Conservation (phyloP, 257 asterid genomes). For the Solanum pimpinellifolium region DNA sequence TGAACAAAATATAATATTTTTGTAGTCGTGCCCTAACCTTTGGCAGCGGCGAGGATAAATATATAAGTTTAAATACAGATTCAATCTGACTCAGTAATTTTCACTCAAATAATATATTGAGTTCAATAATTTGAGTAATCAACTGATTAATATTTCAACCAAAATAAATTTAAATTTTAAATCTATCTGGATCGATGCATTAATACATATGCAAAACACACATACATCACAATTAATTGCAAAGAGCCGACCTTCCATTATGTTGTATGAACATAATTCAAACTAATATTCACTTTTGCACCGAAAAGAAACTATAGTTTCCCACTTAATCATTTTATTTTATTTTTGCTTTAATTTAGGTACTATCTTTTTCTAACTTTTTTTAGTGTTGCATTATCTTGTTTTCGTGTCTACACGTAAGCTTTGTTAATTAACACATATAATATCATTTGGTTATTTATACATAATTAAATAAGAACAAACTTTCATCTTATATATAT, state of each 20-base stretch:
- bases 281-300: conserved; percentile 34
- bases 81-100: background rate
- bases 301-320: conserved; percentile 38
- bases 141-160: background rate
- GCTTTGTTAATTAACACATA: conserved; percentile 16
- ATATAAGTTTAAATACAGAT: too few relatives aligned
- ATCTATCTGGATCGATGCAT: background rate
- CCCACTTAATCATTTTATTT: background rate
- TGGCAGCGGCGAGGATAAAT: too few relatives aligned
- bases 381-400: conserved; percentile 32
- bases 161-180: background rate
- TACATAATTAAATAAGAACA: background rate
- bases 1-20: too few relatives aligned
- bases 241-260: conserved; percentile 16
- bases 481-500: background rate
- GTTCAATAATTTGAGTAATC: background rate
- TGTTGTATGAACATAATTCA: background rate
- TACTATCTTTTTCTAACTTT: conserved; percentile 16
- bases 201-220: background rate
- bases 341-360: conserved; percentile 8
- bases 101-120: background rate
- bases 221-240: background rate
- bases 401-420: conserved; percentile 60
- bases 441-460: conserved; percentile 12
- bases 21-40: too few relatives aligned